phyloP scores from a whole-genome alignment of 108 stramenopile species.

The Schizochytrium sp. region DNA sequence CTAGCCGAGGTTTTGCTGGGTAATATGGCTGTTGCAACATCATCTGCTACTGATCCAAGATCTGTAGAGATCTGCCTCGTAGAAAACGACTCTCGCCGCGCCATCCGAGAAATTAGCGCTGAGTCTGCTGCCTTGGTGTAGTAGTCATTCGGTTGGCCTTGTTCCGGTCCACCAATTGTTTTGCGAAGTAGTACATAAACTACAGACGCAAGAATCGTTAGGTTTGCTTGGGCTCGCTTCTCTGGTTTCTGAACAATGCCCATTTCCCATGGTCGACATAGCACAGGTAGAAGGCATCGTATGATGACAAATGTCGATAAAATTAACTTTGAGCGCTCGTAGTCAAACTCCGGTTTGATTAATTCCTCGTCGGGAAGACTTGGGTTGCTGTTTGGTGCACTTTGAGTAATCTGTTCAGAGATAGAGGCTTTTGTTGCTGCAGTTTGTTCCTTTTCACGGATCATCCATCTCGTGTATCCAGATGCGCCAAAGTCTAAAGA shows the following conservation, averaged over 20 bases:
- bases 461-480: conserved; percentile 35
- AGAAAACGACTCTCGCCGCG: neutral
- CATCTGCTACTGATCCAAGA: too few relatives aligned
- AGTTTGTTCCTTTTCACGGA: neutral
- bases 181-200: neutral
- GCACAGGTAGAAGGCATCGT: neutral
- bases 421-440: neutral
- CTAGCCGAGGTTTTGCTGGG: neutral
- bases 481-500: neutral
- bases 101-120: neutral
- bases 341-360: neutral
- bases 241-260: neutral
- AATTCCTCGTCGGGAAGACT: neutral
- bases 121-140: neutral
- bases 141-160: neutral
- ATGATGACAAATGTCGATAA: conserved; percentile 16
- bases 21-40: too few relatives aligned
- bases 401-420: neutral
- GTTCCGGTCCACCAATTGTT: neutral
- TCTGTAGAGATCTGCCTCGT: too few relatives aligned
- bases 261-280: conserved; percentile 28
- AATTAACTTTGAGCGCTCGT: neutral
- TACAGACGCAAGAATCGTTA: neutral
- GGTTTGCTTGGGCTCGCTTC: conserved; percentile 7
- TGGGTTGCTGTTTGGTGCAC: neutral